These are phyloP conservation scores for Diaporthe vaccinii DNA, from an alignment of 2,329 filamentous ascomycete genomes.

Conservation along the genomic window DNA sequence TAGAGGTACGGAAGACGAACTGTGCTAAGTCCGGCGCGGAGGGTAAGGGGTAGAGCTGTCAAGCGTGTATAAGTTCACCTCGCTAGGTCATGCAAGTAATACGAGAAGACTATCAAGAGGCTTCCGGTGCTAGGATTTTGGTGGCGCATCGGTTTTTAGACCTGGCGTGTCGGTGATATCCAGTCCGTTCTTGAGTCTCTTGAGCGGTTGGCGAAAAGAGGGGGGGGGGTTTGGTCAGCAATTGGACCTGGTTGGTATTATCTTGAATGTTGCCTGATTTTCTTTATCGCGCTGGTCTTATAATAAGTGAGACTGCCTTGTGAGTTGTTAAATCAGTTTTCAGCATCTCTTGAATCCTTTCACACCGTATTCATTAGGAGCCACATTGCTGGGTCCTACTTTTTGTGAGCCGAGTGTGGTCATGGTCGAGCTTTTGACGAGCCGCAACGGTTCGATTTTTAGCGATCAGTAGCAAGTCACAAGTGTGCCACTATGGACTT, in stretches of 20 bases:
- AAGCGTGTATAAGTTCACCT: not conserved
- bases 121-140: not conserved
- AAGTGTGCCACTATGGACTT: not conserved
- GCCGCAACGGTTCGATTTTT: not conserved
- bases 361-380: not conserved
- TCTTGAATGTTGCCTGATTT: not conserved
- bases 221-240: not conserved
- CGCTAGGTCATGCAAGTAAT: too few relatives aligned
- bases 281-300: not conserved
- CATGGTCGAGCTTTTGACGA: not conserved
- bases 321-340: too few relatives aligned
- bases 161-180: not conserved
- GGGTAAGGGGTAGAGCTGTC: not conserved
- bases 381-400: not conserved
- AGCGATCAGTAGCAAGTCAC: not conserved
- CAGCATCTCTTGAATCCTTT: not conserved
- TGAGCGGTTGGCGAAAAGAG: too few relatives aligned
- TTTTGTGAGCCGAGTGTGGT: not conserved
- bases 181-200: not conserved
- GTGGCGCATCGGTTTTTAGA: not conserved
- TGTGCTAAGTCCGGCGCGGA: not conserved
- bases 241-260: not conserved
- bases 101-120: not conserved
- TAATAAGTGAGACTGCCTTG: not conserved
- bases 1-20: too few relatives aligned